Evolutionary conservation across 768 basidiomycete species (phyloP).

Genomic region (Tubosaeta sp.): DNA sequence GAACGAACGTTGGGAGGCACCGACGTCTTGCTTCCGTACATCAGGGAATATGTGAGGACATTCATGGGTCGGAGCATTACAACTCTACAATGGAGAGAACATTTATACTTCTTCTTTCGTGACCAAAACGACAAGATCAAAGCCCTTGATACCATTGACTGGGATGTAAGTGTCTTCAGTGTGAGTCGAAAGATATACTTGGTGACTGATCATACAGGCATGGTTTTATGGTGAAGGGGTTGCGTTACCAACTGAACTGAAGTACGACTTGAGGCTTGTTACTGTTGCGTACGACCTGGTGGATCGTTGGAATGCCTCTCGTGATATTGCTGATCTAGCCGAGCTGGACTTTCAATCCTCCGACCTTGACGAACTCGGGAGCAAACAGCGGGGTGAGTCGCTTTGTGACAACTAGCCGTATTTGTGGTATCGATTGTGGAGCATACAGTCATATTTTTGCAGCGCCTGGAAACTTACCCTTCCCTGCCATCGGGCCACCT

Average conservation of each 20-base stretch:
- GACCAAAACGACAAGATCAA: conserved; percentile 36
- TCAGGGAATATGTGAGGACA: conserved; percentile 50
- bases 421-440: neutral
- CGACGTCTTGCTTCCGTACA: conserved; percentile 55
- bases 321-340: conserved; percentile 30
- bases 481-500: conserved; percentile 43
- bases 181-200: neutral
- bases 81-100: conserved; percentile 54
- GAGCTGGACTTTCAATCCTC: conserved; percentile 38
- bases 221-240: conserved; percentile 58
- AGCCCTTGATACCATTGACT: conserved; percentile 47
- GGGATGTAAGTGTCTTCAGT: conserved; percentile 44
- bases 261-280: conserved; percentile 53
- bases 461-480: conserved; percentile 41
- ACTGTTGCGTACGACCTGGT: conserved; percentile 49
- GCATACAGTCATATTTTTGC: conserved; percentile 50
- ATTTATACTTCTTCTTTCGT: conserved; percentile 52
- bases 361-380: conserved; percentile 46
- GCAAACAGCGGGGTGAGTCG: conserved; percentile 45
- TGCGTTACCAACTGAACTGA: conserved; percentile 43
- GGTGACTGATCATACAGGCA: conserved; percentile 27
- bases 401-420: neutral
- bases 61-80: conserved; percentile 55
- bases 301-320: conserved; percentile 48
- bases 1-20: conserved; percentile 55